Evolutionary conservation across 208 protist species (phyloP), one percentile per base, ranked within the genome.

Genomic region (Tritrichomonas musculus): DNA sequence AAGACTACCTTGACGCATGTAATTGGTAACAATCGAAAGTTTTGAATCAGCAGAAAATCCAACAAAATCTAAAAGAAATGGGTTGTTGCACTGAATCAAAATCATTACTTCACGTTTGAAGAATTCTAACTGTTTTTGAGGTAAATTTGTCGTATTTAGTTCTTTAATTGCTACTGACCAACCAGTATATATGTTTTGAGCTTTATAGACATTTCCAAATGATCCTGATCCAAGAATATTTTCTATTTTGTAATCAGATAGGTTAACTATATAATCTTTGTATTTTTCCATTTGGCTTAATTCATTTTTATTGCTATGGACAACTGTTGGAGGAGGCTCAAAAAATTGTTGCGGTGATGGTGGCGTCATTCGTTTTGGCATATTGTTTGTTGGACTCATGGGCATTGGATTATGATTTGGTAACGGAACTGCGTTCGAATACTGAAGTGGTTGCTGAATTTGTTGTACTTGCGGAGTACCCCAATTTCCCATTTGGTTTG

Each of bases 71-170:
- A 88, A 57, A 57, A 88, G 44, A 88, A 88, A 88, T 39, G 77
- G 41, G 57, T 88, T 30, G 33, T 88, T 88, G 5, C 41, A 44
- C 39, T 88, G 44, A 27, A 88, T 60, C 11, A 88, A 36, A 39
- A 88, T 88, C 44, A 44, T 47, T 3, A 88, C 47, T 88, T 88
- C 77, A 22, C 77, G 41, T 33, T 88, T 57, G 47, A 88, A 88
- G n/a, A 88, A 88, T 39, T 8, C 20, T 13, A 57, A 33, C 39
- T 88, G 77, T 20, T 88, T 44, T 8, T 53, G 27, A 20, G 44
- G 41, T n/a, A 88, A 47, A n/a, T 88, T 47, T 57, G 44, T 88
- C 20, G 27, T n/a, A 39, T 53, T 88, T 17, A 88, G 30, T 50
- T 88, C 77, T 57, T 88, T 88, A 17, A 88, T 47, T 39, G 47